Percentiles rank a stretch among this genome's conserved stretches.
These are phyloP conservation scores for Russula vinacea DNA, from an alignment of 768 basidiomycete genomes.

Conservation along the genomic window DNA sequence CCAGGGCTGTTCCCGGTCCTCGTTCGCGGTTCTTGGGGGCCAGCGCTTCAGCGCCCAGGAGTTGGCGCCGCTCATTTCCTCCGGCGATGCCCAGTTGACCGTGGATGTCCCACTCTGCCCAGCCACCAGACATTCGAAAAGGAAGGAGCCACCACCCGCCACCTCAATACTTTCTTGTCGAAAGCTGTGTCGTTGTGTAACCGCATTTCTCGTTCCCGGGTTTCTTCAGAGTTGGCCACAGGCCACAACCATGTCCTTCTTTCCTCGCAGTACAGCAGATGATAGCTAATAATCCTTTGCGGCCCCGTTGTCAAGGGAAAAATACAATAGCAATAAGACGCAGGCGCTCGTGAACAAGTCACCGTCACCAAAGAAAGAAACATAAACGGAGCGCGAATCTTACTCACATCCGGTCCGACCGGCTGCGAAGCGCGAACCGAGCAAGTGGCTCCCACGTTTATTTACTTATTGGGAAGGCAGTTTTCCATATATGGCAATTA, in stretches of 20 bases:
- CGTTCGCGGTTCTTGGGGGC: constrained; percentile 20
- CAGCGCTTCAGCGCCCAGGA: constrained; percentile 1
- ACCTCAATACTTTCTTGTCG: constrained; percentile 18
- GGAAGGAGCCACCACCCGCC: no score
- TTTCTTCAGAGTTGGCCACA: neutral
- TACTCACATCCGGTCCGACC: neutral
- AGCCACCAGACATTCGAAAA: neutral
- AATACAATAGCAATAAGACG: constrained; percentile 5
- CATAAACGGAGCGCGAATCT: neutral
- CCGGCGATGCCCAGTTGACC: no score
- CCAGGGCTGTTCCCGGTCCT: constrained; percentile 22
- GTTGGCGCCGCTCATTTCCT: constrained; percentile 9
- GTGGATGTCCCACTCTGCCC: neutral
- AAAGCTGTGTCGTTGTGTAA: neutral
- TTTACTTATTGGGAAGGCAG: neutral
- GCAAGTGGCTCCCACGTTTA: constrained; percentile 1
- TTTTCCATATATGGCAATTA: neutral
- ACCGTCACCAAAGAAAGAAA: neutral
- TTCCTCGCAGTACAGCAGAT: no score
- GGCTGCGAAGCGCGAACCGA: neutral
- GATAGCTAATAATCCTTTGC: neutral
- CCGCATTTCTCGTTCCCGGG: no score
- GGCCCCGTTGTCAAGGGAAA: constrained; percentile 6
- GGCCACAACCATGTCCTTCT: neutral
- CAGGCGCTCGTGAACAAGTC: neutral